These are phyloP conservation scores for Podaxis sp. DNA, from an alignment of 768 basidiomycete species.

Conservation along the genomic window DNA sequence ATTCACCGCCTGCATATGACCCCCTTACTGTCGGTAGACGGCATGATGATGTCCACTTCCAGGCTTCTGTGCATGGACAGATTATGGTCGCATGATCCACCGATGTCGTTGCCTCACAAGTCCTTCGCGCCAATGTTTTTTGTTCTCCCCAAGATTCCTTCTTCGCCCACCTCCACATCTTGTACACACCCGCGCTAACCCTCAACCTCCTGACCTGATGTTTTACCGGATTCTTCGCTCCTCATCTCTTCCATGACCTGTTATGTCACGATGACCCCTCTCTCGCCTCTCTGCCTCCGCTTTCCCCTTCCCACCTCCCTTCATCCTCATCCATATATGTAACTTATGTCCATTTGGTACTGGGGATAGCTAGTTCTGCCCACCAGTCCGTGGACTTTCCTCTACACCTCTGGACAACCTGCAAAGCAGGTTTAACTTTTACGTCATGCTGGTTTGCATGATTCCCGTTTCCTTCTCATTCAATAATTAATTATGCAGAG, in stretches of 20 bases:
- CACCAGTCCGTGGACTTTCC: neutral
- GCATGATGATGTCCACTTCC: constrained; percentile 27
- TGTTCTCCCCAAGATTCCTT: neutral
- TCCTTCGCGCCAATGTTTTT: neutral
- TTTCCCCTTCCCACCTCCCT: neutral
- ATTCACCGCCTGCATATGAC: constrained; percentile 51
- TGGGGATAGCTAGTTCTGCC: neutral
- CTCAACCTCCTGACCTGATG: neutral
- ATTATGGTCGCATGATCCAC: constrained; percentile 16
- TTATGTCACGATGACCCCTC: constrained; percentile 2
- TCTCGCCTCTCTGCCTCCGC: neutral
- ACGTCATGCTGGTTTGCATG: constrained; percentile 1
- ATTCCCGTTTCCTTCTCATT: neutral
- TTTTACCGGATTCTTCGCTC: neutral
- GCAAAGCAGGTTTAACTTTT: neutral
- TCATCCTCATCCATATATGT: constrained; percentile 8
- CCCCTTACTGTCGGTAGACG: constrained; percentile 20
- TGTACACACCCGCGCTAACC: neutral
- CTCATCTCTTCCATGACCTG: neutral
- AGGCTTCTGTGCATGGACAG: constrained; percentile 19
- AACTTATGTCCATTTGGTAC: neutral
- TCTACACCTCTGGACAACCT: neutral
- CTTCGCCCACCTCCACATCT: too few species aligned
- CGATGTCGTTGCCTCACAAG: neutral
- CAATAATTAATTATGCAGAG: neutral